Conservation (phyloP, 129 eudicot species). For the Gnaphalium uliginosum region DNA sequence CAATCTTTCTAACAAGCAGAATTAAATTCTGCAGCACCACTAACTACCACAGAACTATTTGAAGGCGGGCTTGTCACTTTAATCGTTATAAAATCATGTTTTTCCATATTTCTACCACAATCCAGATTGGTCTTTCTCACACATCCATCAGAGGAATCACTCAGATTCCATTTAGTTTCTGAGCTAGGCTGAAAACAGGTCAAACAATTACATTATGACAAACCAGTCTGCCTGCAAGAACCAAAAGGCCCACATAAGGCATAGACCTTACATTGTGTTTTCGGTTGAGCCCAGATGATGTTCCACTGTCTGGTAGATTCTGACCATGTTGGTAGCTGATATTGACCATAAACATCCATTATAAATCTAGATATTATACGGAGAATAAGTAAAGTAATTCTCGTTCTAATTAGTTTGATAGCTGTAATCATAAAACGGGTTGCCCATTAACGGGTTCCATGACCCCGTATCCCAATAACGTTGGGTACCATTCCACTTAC, state of each 20-base stretch:
- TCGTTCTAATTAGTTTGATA: slow-evolving; percentile 45
- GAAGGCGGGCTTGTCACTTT: slow-evolving; percentile 27
- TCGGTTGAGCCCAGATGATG: slow-evolving; percentile 56
- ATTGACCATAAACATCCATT: slow-evolving; percentile 59
- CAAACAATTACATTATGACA: slow-evolving; percentile 59
- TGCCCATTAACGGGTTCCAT: slow-evolving; percentile 51
- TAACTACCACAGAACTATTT: slow-evolving; percentile 18
- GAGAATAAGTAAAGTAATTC: slow-evolving; percentile 52
- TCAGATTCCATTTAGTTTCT: slow-evolving; percentile 44
- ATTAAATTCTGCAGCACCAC: slow-evolving; percentile 41
- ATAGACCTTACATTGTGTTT: slow-evolving; percentile 52
- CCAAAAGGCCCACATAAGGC: slow-evolving; percentile 66
- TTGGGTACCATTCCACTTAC: slow-evolving; percentile 35
- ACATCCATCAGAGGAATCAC: slow-evolving; percentile 72
- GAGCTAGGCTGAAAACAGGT: slow-evolving; percentile 40
- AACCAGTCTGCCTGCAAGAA: slow-evolving; percentile 44
- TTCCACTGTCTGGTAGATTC: slow-evolving; percentile 49
- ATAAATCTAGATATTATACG: slow-evolving; percentile 38
- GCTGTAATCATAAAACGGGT: slow-evolving; percentile 42
- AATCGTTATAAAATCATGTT: slow-evolving; percentile 29
- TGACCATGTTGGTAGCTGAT: slow-evolving; percentile 49
- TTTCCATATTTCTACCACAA: slow-evolving; percentile 36
- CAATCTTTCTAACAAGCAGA: slow-evolving; percentile 47
- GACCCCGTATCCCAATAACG: slow-evolving; percentile 53
- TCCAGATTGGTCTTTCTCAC: slow-evolving; percentile 33